Conservation (phyloP, 2,329 filamentous ascomycete genomes). For the Fusarium penzigii region DNA sequence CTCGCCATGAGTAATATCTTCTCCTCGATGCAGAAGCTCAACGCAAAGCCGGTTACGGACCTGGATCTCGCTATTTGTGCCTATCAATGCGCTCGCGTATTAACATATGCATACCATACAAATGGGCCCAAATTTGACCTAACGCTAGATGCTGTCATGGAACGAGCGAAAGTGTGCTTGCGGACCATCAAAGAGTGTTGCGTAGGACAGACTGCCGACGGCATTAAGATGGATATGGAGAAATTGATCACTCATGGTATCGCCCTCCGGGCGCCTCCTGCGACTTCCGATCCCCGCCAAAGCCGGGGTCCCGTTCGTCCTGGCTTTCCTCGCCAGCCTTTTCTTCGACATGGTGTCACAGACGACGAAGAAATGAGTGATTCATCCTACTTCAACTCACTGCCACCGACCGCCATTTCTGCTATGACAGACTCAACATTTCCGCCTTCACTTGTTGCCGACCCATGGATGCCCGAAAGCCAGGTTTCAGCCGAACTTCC, state of each 20-base stretch:
- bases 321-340: conserved; percentile 21
- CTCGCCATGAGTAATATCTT: conserved; percentile 59
- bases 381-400: conserved; percentile 16
- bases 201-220: conserved; percentile 50
- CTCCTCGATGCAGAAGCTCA: conserved; percentile 50
- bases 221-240: conserved; percentile 51
- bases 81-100: conserved; percentile 55
- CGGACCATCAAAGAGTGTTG: conserved; percentile 53
- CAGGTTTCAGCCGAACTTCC: conserved; percentile 27
- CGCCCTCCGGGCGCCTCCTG: conserved; percentile 23
- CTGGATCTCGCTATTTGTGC: conserved; percentile 57
- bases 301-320: conserved; percentile 18
- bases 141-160: conserved; percentile 46
- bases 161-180: conserved; percentile 53
- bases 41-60: conserved; percentile 54
- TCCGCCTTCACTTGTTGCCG: conserved; percentile 32
- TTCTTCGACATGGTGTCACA: conserved; percentile 28
- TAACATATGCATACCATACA: conserved; percentile 53
- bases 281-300: conserved; percentile 17
- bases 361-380: conserved; percentile 31
- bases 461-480: conserved; percentile 32
- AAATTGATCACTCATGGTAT: conserved; percentile 51
- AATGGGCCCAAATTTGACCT: conserved; percentile 45
- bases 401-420: conserved; percentile 16
- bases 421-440: conserved; percentile 34